Base-by-base conservation (phyloP, 345 rosid species). In the Hypericum perforatum region DNA sequence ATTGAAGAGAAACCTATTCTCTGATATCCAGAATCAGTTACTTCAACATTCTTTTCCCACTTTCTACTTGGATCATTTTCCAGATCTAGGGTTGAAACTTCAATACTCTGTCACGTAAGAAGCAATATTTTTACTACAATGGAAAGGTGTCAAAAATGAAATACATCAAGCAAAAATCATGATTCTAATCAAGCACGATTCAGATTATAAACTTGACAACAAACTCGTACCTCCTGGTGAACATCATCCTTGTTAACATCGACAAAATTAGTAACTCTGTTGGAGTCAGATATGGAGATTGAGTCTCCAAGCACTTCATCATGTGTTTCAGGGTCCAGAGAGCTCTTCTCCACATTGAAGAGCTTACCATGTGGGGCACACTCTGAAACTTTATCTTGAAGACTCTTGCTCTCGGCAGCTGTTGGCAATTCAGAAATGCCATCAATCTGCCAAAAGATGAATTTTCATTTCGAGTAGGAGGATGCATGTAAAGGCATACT, bases 381-480 rank as follows among this genome's bases (percentile, higher is more conserved):
- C 53, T 66, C 71, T 46, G 62, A 69, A 69, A 39, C 58, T 53
- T 65, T 78, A 43, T 56, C 65, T 55, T 66, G 65, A 62, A 63
- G 65, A 58, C 55, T 62, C 56, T 71, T 66, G 58, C 50, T 54
- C 67, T 41, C 45, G 63, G 54, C 53, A 41, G 62, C 62, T 38
- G 66, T 67, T 63, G 71, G 74, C 49, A 87, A 69, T 70, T 50
- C 62, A 59, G 84, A 81, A 74, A 79, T 58, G 58, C 63, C 70
- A 63, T 85, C 92, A 63, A 91, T 80, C 98, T 91, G 79, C 49
- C 66, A 67, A 54, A 46, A 37, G 56, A 49, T 49, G 53, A 55
- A 63, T 15, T 58, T 60, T 41, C 54, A 62, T 22, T 22, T 22
- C 4, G 32, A 22, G 32, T 22, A 22, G 32, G 32, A 22, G 32